Evolutionary conservation across 495 filamentous ascomycete species (phyloP).

Genomic region (Trichoderma reesei): DNA sequence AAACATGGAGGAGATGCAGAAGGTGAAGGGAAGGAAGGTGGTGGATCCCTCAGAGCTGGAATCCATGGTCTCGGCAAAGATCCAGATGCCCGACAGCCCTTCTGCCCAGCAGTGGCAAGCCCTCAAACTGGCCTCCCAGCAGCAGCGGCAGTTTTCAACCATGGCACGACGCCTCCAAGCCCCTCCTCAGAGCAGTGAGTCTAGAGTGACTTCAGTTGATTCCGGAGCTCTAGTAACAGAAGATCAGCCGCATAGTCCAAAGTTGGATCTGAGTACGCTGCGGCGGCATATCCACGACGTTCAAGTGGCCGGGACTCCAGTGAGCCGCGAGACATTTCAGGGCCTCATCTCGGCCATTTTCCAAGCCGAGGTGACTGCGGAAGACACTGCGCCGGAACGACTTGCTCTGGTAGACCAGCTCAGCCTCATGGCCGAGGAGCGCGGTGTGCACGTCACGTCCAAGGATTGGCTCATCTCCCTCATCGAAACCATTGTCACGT

Average conservation of each 20-base stretch:
- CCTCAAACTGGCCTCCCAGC: slow-evolving; percentile 15
- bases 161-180: slow-evolving; percentile 10
- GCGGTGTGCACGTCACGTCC: slow-evolving; percentile 23
- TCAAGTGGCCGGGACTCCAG: slow-evolving; percentile 21
- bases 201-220: slow-evolving; percentile 7
- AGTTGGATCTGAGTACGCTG: slow-evolving; percentile 21
- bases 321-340: slow-evolving; percentile 23
- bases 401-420: slow-evolving; percentile 24
- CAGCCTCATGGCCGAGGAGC: slow-evolving; percentile 30
- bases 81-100: not conserved
- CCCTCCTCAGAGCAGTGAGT: slow-evolving; percentile 12
- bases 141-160: slow-evolving; percentile 24
- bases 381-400: slow-evolving; percentile 14
- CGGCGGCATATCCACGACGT: slow-evolving; percentile 18
- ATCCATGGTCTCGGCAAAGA: not conserved
- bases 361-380: slow-evolving; percentile 10
- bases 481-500: slow-evolving; percentile 23
- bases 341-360: slow-evolving; percentile 28
- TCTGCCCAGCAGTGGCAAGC: not conserved
- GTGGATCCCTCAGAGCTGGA: not conserved
- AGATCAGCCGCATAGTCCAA: slow-evolving; percentile 15
- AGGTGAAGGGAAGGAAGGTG: not conserved
- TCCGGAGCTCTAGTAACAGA: slow-evolving; percentile 3
- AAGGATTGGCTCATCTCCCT: slow-evolving; percentile 31
- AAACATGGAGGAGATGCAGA: slow-evolving; percentile 15